These are phyloP conservation scores for Zymoseptoria passerinii DNA, from an alignment of 2,329 filamentous ascomycete species.

Conservation along the genomic window DNA sequence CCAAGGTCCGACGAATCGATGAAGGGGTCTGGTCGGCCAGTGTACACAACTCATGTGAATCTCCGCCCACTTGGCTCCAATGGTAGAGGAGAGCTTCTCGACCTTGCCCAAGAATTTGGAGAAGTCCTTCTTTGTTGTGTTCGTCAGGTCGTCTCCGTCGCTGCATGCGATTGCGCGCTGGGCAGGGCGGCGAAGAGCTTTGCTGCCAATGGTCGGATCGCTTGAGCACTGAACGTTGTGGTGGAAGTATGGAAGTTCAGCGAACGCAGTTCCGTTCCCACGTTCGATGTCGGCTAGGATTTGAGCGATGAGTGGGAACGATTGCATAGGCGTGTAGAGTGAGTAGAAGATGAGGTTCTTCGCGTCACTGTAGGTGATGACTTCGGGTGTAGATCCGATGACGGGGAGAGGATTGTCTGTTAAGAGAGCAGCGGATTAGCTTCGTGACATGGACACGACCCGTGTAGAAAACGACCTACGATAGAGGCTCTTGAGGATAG, in stretches of 20 bases:
- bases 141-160: conserved; percentile 32
- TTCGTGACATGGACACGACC: no score
- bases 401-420: conserved; percentile 33
- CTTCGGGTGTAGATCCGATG: conserved; percentile 24
- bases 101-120: conserved; percentile 30
- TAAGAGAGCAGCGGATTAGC: conserved; percentile 3
- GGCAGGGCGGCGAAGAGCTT: conserved; percentile 10
- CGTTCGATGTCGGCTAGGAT: conserved; percentile 31
- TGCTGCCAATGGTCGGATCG: not conserved
- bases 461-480: no score
- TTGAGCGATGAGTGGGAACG: conserved; percentile 30
- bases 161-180: conserved; percentile 32
- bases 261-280: conserved; percentile 25
- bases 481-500: conserved; percentile 31
- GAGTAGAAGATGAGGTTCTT: conserved; percentile 29
- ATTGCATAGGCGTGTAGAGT: conserved; percentile 30
- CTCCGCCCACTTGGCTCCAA: conserved; percentile 33
- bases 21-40: conserved; percentile 31
- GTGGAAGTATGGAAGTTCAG: conserved; percentile 17
- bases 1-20: conserved; percentile 28
- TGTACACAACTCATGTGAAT: conserved; percentile 32
- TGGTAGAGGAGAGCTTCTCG: conserved; percentile 27
- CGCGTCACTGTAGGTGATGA: conserved; percentile 37
- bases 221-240: conserved; percentile 6
- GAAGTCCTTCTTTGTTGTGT: conserved; percentile 22